Percentiles rank a stretch among this genome's conserved stretches.
phyloP scores from a whole-genome alignment of 2,329 filamentous ascomycete species.

The Ambrosiella cleistominuta region DNA sequence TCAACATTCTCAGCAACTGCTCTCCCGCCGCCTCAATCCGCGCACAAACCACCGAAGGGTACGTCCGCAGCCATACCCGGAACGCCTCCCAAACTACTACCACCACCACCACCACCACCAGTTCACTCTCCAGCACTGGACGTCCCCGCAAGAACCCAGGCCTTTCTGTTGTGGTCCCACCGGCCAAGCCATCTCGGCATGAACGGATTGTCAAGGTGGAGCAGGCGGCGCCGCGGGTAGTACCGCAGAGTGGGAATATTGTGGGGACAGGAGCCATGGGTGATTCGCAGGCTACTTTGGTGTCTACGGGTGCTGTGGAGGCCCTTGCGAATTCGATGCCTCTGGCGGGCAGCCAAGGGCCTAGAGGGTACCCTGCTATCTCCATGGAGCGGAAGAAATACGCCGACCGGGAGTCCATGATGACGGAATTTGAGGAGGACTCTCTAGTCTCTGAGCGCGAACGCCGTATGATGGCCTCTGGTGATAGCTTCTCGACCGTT shows the following conservation, averaged over 20 bases:
- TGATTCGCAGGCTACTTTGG: background rate
- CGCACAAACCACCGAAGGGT: background rate
- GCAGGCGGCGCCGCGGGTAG: background rate
- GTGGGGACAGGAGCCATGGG: background rate
- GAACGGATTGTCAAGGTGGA: constrained; percentile 5
- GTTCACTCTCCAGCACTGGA: constrained; percentile 3
- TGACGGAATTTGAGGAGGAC: constrained; percentile 37
- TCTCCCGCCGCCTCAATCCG: background rate
- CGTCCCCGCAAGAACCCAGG: constrained; percentile 9
- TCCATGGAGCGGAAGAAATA: constrained; percentile 5
- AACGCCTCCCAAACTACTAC: background rate
- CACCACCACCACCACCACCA: constrained; percentile 10
- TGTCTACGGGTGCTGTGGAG: background rate
- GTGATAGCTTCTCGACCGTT: constrained; percentile 34
- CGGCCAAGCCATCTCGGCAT: background rate
- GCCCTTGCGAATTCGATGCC: background rate
- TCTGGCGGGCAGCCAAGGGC: no score
- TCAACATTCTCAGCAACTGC: background rate
- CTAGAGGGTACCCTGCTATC: background rate
- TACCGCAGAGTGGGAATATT: background rate
- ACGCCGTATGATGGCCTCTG: constrained; percentile 29
- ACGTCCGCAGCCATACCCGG: background rate
- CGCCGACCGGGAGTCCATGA: constrained; percentile 25
- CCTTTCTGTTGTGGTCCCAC: background rate
- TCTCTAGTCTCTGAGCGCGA: constrained; percentile 18